Conservation (phyloP, 2,329 filamentous ascomycete species). For the Pseudocercospora pini-densiflorae region DNA sequence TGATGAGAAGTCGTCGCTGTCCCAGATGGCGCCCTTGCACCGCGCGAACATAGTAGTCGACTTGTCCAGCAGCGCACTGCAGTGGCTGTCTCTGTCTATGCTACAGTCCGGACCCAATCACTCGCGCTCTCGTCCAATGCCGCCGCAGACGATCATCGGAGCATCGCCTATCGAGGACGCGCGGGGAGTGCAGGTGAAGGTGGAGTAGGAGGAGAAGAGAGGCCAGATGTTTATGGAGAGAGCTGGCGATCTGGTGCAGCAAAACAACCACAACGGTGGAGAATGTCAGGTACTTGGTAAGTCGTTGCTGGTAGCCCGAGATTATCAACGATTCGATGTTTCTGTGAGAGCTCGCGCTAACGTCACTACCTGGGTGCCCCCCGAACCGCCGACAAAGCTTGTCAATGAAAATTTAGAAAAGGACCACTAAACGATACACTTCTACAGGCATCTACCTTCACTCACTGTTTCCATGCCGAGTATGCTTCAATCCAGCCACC, state of each 20-base stretch:
- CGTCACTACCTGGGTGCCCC: not conserved
- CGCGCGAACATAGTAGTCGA: constrained; percentile 51
- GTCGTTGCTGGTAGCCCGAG: not conserved
- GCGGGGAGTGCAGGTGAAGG: not conserved
- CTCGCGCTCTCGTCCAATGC: constrained; percentile 8
- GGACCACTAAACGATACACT: not conserved
- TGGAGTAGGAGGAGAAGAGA: not conserved
- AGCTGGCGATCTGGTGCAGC: not conserved
- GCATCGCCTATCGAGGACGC: constrained; percentile 7
- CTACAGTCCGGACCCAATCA: not conserved
- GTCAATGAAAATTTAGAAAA: not conserved
- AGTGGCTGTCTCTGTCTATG: constrained; percentile 2
- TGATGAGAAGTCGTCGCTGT: constrained; percentile 63
- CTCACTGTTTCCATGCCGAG: not conserved
- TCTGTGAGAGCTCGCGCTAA: not conserved
- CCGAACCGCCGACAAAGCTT: not conserved
- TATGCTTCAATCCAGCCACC: constrained; percentile 1
- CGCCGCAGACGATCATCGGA: constrained; percentile 13
- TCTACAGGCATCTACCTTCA: not conserved
- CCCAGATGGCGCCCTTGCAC: constrained; percentile 64
- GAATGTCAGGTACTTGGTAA: not conserved
- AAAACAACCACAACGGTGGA: not conserved
- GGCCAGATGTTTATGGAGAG: not conserved
- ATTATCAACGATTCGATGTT: not conserved
- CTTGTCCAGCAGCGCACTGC: not conserved